Evolutionary conservation across 176 grass and related monocot genomes (phyloP), one percentile per base, ranked within the genome.

Genomic region (Triticum urartu): DNA sequence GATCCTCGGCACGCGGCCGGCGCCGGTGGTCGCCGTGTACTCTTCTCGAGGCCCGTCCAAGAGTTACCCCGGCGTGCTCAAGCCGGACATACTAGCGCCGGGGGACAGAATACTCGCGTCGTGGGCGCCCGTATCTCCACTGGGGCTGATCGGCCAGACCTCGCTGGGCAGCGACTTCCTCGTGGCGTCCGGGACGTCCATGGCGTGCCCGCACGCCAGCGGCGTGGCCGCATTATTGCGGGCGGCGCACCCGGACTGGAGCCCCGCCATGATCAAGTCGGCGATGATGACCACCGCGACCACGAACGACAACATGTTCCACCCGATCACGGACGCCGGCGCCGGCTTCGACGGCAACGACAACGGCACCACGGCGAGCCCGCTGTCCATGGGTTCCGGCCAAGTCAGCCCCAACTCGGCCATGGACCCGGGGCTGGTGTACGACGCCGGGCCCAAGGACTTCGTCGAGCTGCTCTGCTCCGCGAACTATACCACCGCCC

Each of bases 271-370:
- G 85, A 92, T 94, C 67, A 89, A 91, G 25, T 97, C 90, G 4
- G 90, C 95, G n/a, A 87, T 94, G 68, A 94, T 97, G 92, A 97
- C 95, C 62, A 93, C 95, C 14, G 90, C 95, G 4, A 78, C 8
- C 20, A 3, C 14, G 7, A 54, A 64, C 21, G 92, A 94, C 84
- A 93, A 94, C 84, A 88, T 68, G 4, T 7, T 80, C 45, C 15
- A 7, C 6, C 86, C 90, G 20, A 91, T 97, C 62, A 88, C 61
- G 21, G 88, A 92, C 71, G 87, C 79, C 3, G 72, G 72, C 15
- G 87, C 56, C 20, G 56, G 56, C 56, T 0, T 18, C 24, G 47
- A 42, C 26, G 82, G 89, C 13, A 13, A 13, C 4, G 17, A 11
- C 1, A 64, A 84, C 20, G 42, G 3, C 33, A 48, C 10, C 8